phyloP scores from a whole-genome alignment of 371 early-diverging fungal genomes.

The Rhizomucor pusillus region DNA sequence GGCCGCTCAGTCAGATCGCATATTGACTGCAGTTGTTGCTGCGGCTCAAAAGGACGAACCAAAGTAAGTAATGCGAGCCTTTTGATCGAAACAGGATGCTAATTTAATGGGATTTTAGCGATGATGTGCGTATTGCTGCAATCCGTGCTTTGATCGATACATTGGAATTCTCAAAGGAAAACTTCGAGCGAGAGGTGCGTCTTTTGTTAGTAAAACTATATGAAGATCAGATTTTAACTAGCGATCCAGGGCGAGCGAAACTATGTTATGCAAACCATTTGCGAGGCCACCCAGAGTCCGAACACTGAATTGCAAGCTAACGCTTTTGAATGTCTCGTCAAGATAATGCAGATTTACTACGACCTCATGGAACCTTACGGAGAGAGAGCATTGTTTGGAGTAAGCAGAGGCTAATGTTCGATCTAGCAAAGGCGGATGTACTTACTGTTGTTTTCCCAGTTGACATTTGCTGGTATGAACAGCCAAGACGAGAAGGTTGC shows the following conservation, averaged over 20 bases:
- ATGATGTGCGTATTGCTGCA: slow-evolving; percentile 84
- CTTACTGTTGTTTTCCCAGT: slow-evolving; percentile 28
- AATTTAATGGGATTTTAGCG: slow-evolving; percentile 33
- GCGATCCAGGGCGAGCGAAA: slow-evolving; percentile 77
- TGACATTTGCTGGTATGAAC: slow-evolving; percentile 91
- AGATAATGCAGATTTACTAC: slow-evolving; percentile 94
- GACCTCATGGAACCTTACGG: slow-evolving; percentile 92
- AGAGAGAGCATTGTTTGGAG: slow-evolving; percentile 89
- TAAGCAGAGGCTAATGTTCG: slow-evolving; percentile 27
- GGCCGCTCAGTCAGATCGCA: slow-evolving; percentile 74
- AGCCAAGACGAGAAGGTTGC: slow-evolving; percentile 78
- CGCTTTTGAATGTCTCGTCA: slow-evolving; percentile 93
- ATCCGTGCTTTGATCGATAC: slow-evolving; percentile 89
- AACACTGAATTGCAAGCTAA: slow-evolving; percentile 74
- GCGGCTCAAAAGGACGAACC: slow-evolving; percentile 90
- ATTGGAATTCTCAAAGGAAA: slow-evolving; percentile 85
- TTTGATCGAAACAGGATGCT: not conserved
- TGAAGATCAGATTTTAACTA: not conserved
- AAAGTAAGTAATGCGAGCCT: slow-evolving; percentile 33
- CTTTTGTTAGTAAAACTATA: not conserved
- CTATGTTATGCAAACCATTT: slow-evolving; percentile 96
- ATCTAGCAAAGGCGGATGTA: not conserved
- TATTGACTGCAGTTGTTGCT: slow-evolving; percentile 90
- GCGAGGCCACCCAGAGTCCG: slow-evolving; percentile 88
- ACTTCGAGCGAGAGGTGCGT: slow-evolving; percentile 80